A percentile compares a stretch with the other conserved stretches of the same genome.
Evolutionary conservation across 371 early-diverging fungal genomes (phyloP).

Genomic region (Hamiltosporidium tvaerminnensis): DNA sequence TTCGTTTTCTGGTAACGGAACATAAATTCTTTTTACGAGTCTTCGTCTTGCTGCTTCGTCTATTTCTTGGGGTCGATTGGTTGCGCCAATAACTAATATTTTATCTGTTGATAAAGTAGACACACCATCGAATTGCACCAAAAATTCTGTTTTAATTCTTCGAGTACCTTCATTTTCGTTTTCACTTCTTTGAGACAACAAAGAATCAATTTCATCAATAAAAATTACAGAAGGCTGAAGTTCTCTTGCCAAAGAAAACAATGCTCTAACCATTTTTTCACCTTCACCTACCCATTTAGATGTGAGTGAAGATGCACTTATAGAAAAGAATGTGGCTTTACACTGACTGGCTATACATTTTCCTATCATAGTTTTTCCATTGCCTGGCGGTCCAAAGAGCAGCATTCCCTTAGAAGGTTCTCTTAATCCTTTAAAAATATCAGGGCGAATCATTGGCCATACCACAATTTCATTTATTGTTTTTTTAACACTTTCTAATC

Average conservation of each 20-base stretch:
- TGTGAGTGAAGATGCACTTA: slow-evolving; percentile 69
- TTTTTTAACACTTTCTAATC: slow-evolving; percentile 66
- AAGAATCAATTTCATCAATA: slow-evolving; percentile 70
- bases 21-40: slow-evolving; percentile 61
- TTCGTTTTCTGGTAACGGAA: slow-evolving; percentile 64
- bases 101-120: slow-evolving; percentile 59
- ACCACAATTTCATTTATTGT: slow-evolving; percentile 62
- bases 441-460: slow-evolving; percentile 71
- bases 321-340: slow-evolving; percentile 71
- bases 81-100: slow-evolving; percentile 66
- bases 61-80: slow-evolving; percentile 65
- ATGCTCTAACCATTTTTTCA: slow-evolving; percentile 75
- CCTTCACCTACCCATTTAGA: slow-evolving; percentile 87
- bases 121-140: slow-evolving; percentile 67
- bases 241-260: slow-evolving; percentile 71
- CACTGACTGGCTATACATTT: slow-evolving; percentile 76
- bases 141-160: slow-evolving; percentile 69
- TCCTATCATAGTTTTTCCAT: slow-evolving; percentile 73
- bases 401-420: slow-evolving; percentile 66
- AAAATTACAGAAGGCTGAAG: slow-evolving; percentile 73
- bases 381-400: slow-evolving; percentile 59
- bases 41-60: slow-evolving; percentile 69
- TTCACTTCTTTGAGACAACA: slow-evolving; percentile 67
- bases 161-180: slow-evolving; percentile 71
- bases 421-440: slow-evolving; percentile 65